Evolutionary conservation across 2,329 filamentous ascomycete species (phyloP).

Genomic region (Botrytis fragariae): DNA sequence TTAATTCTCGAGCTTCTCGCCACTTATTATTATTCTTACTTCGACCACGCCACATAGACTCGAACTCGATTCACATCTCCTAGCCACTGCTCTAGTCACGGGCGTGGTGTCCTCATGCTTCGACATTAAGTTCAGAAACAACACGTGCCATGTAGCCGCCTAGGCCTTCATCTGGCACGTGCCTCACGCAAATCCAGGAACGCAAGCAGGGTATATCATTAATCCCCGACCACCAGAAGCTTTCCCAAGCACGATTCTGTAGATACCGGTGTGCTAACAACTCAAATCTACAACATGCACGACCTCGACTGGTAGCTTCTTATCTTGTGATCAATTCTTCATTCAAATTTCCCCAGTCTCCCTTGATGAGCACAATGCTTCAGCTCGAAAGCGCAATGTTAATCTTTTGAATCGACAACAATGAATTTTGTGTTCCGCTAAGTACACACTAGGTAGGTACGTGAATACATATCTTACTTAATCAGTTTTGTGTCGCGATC

Average conservation of each 20-base stretch:
- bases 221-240: neutral
- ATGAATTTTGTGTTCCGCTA: neutral
- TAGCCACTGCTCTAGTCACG: neutral
- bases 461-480: neutral
- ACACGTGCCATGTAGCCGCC: neutral
- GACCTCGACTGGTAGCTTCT: neutral
- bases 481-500: neutral
- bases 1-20: neutral
- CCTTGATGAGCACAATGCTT: neutral
- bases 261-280: neutral
- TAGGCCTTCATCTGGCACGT: neutral
- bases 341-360: neutral
- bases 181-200: neutral
- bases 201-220: neutral
- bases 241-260: neutral
- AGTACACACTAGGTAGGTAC: neutral
- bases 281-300: neutral
- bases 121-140: neutral
- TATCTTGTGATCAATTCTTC: neutral
- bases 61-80: neutral
- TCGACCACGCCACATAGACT: neutral
- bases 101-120: neutral
- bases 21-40: neutral
- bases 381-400: neutral
- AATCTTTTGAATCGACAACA: neutral